Percentiles rank a stretch among this genome's conserved stretches.
Conservation (phyloP, 805 yeast genomes). For the Candida corydali region DNA sequence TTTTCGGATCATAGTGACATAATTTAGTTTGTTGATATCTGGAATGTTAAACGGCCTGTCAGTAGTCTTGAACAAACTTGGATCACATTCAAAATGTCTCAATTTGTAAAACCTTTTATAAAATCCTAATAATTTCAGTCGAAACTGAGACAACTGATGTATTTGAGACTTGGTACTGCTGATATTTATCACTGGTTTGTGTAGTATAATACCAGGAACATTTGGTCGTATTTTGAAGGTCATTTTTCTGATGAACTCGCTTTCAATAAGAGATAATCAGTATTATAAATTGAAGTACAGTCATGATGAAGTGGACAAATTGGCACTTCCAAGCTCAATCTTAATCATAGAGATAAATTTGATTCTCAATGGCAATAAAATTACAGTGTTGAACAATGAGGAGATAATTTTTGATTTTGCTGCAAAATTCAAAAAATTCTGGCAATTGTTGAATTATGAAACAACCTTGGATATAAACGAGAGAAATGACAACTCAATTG, state of each 20-base stretch:
- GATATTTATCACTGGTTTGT: constrained; percentile 9
- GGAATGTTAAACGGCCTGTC: constrained; percentile 3
- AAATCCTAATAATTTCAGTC: constrained; percentile 13
- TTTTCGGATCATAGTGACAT: constrained; percentile 21
- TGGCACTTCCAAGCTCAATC: neutral
- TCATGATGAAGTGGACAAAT: neutral
- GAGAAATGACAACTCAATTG: constrained; percentile 5
- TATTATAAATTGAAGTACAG: constrained; percentile 9
- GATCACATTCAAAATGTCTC: constrained; percentile 15
- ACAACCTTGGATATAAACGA: constrained; percentile 9
- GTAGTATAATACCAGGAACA: constrained; percentile 7
- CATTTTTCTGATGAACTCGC: neutral
- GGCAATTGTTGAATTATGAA: constrained; percentile 11
- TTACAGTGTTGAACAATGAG: constrained; percentile 8
- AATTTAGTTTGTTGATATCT: constrained; percentile 10
- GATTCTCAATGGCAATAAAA: constrained; percentile 10
- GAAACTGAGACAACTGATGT: constrained; percentile 9
- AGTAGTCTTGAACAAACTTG: neutral
- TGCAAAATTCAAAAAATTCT: constrained; percentile 5
- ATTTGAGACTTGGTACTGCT: neutral
- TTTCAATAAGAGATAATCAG: constrained; percentile 8
- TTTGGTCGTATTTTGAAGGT: constrained; percentile 5
- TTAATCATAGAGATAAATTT: constrained; percentile 8
- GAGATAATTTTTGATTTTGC: constrained; percentile 13
- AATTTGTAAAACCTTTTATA: constrained; percentile 32